phyloP scores from a whole-genome alignment of 2,329 filamentous ascomycete species.

The Scedosporium apiospermum region DNA sequence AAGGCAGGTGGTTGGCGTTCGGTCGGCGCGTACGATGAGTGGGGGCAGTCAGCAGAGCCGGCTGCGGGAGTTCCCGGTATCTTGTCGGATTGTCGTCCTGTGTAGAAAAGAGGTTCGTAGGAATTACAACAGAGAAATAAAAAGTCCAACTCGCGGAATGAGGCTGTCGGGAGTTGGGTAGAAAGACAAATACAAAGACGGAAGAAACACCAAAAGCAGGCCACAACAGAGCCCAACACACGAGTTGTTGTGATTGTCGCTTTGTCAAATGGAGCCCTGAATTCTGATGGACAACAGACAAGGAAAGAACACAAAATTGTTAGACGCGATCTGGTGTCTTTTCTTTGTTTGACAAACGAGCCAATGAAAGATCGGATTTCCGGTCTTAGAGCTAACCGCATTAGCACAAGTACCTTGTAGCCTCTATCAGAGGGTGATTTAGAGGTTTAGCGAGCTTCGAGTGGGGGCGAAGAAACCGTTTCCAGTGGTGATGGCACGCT shows the following conservation, averaged over 20 bases:
- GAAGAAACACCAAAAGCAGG: background rate
- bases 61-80: background rate
- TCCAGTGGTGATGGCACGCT: background rate
- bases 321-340: conserved; percentile 1
- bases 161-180: background rate
- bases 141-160: background rate
- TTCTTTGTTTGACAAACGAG: background rate
- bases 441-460: background rate
- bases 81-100: background rate
- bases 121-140: background rate
- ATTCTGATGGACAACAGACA: background rate
- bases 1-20: background rate
- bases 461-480: background rate
- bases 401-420: conserved; percentile 1
- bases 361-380: background rate
- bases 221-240: background rate
- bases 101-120: background rate
- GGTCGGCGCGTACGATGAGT: background rate
- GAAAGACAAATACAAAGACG: background rate
- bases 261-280: background rate
- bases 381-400: background rate
- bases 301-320: background rate
- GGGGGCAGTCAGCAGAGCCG: background rate
- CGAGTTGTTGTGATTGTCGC: background rate
- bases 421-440: too few species aligned